phyloP scores from a whole-genome alignment of 331 rosid species.

The Pyrus hybrid region DNA sequence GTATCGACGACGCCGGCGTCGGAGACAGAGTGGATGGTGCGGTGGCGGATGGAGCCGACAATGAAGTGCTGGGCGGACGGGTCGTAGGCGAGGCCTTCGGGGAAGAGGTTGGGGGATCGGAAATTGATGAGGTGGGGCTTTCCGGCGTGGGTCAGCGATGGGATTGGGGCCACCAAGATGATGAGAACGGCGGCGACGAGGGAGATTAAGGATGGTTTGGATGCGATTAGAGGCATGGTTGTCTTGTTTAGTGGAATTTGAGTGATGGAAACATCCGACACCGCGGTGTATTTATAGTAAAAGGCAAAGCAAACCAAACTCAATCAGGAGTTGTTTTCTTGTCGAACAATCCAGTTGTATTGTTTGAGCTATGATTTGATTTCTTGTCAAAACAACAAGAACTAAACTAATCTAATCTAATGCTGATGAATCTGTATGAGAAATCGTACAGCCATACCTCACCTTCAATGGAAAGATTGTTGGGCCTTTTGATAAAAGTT shows the following conservation, averaged over 20 bases:
- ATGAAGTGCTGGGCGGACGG: slow-evolving; percentile 56
- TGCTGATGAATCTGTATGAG: no score
- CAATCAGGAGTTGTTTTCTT: background rate
- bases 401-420: no score
- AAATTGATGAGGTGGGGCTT: slow-evolving; percentile 50
- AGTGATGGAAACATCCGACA: background rate
- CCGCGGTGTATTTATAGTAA: background rate
- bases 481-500: no score
- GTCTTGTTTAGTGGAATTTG: background rate
- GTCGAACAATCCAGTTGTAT: background rate
- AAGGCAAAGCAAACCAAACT: no score
- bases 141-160: slow-evolving; percentile 21
- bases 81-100: slow-evolving; percentile 68
- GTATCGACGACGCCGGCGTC: slow-evolving; percentile 62
- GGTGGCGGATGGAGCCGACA: slow-evolving; percentile 47
- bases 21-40: slow-evolving; percentile 47
- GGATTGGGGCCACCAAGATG: background rate
- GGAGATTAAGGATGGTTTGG: background rate
- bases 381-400: slow-evolving; percentile 4
- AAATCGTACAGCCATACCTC: no score
- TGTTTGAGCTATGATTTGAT: background rate
- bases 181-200: background rate
- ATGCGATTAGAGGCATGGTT: background rate
- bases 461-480: no score
- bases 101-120: slow-evolving; percentile 70